phyloP scores from a whole-genome alignment of 164 flowering plant genomes.

The Vitis rupestris region DNA sequence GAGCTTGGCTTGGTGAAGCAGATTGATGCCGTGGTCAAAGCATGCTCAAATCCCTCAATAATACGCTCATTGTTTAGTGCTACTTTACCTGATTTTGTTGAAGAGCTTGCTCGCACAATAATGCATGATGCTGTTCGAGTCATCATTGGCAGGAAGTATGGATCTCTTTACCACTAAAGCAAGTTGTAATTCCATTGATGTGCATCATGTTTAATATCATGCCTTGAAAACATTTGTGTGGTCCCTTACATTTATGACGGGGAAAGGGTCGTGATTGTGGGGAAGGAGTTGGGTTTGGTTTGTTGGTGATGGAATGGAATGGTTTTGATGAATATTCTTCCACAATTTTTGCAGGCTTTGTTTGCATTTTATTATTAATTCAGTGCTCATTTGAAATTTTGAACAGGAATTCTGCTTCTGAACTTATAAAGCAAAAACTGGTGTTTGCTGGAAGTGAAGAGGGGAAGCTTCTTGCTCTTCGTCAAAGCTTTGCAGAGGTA shows the following conservation, averaged over 20 bases:
- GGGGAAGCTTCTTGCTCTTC: constrained; percentile 91
- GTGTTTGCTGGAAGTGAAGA: constrained; percentile 89
- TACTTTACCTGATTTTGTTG: constrained; percentile 91
- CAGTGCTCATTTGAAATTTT: constrained; percentile 1
- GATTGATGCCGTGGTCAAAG: constrained; percentile 87
- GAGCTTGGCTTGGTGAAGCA: constrained; percentile 86
- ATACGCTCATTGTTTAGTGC: constrained; percentile 88
- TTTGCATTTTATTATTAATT: constrained; percentile 2
- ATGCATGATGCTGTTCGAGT: constrained; percentile 99
- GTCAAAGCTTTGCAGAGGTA: constrained; percentile 93
- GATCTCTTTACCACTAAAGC: neutral
- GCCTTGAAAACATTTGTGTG: neutral
- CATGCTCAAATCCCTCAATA: constrained; percentile 92
- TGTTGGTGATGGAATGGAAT: neutral
- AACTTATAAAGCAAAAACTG: constrained; percentile 74
- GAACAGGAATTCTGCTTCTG: constrained; percentile 88
- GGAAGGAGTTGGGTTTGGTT: too few relatives aligned
- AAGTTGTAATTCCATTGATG: neutral
- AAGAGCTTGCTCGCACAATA: constrained; percentile 90
- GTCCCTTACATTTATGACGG: neutral
- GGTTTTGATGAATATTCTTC: neutral
- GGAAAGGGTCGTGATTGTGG: too few relatives aligned
- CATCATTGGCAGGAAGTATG: constrained; percentile 93
- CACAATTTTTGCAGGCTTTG: neutral
- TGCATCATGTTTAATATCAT: neutral